Evolutionary conservation across 2,329 filamentous ascomycete species (phyloP).

Genomic region (Aspergillus melleus): DNA sequence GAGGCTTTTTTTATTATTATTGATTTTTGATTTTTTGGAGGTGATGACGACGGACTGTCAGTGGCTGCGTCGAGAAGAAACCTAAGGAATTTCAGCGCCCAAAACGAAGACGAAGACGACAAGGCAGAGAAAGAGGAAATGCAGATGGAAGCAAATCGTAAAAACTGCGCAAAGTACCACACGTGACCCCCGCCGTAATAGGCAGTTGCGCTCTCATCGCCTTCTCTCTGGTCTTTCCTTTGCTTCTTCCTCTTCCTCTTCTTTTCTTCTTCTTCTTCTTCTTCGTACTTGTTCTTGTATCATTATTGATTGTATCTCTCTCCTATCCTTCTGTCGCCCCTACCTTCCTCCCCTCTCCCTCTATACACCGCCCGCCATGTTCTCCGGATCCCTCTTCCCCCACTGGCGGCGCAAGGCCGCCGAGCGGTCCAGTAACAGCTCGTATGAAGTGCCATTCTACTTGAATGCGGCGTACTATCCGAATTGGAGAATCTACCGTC

Average conservation of each 20-base stretch:
- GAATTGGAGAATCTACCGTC: constrained; percentile 72
- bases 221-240: not conserved
- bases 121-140: not conserved
- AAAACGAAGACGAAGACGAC: not conserved
- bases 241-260: not conserved
- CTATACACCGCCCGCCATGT: constrained; percentile 12
- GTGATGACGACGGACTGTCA: not conserved
- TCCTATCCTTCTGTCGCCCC: not conserved
- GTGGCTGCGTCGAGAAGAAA: not conserved
- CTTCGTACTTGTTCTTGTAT: not conserved
- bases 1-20: not conserved
- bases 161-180: not conserved
- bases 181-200: not conserved
- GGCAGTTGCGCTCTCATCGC: not conserved
- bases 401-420: constrained; percentile 27
- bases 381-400: constrained; percentile 24
- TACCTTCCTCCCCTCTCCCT: not conserved
- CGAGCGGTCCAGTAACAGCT: constrained; percentile 25
- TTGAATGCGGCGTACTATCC: constrained; percentile 81
- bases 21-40: not conserved
- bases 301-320: not conserved
- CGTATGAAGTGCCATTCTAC: constrained; percentile 41
- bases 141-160: not conserved
- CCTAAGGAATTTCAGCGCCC: not conserved
- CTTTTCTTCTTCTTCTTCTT: not conserved